Evolutionary conservation across 2,329 filamentous ascomycete genomes (phyloP), one percentile per base, ranked within the genome.

Genomic region (Fusarium solani-melongenae): DNA sequence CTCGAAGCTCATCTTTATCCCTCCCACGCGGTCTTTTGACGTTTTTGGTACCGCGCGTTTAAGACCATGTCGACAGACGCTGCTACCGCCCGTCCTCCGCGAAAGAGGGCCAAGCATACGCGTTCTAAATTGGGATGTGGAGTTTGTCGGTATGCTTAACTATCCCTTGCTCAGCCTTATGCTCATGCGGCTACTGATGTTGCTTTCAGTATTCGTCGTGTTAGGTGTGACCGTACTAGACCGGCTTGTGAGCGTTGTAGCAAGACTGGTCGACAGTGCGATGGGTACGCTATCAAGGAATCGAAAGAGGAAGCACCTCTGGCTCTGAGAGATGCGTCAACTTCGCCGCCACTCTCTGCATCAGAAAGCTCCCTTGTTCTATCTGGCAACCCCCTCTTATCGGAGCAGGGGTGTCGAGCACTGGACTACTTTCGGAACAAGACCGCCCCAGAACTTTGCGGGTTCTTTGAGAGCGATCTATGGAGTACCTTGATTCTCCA

Each of bases 41-140:
- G 24, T 51, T 36, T 49, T 56, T 56, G 31, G 31, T 31, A 31
- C 31, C 55, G 22, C 22, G 34, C 49, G 38, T 51, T 61, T 36
- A 51, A 55, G 27, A 10, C 31, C 31, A 67, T 67, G 62, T 17
- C 60, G 14, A 24, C 49, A 61, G 36, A 49, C 29, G 27, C 29
- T 20, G 15, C 17, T 11, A 61, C 41, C 15, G 36, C 59, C 53
- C 57, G 56, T 20, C 62, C 60, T 64, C 65, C 36, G 27, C 67
- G 72, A 17, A 74, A 67, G 59, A 64, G 72, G 41, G 72, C 70
- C 10, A 69, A 71, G 51, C 70, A 74, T 36, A 73, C 72, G 14
- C 67, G 72, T 12, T 73, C 72, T 17, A 73, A 57, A 64, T 57
- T 73, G 9, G 72, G 72, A 15, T 74, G 70, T 65, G 70, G 70